Evolutionary conservation across 2,329 filamentous ascomycete genomes (phyloP).

Genomic region (Aspergillus udagawae): DNA sequence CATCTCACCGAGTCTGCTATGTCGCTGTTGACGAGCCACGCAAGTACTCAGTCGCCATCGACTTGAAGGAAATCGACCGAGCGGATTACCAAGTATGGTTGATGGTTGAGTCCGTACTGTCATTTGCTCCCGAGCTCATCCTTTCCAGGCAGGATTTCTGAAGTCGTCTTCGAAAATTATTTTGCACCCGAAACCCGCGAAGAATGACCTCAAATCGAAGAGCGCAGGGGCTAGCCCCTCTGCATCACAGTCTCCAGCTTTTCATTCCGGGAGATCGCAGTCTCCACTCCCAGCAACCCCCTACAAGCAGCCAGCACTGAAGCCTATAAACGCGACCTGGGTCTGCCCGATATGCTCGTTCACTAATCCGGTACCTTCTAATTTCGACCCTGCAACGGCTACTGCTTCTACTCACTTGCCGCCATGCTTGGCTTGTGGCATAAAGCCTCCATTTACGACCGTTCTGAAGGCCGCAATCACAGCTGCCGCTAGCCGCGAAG

Average conservation of each 20-base stretch:
- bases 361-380: constrained; percentile 86
- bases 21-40: constrained; percentile 84
- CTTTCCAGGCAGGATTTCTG: constrained; percentile 72
- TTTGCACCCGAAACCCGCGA: constrained; percentile 74
- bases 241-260: constrained; percentile 24
- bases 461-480: constrained; percentile 83
- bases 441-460: constrained; percentile 79
- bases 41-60: constrained; percentile 76
- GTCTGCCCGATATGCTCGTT: constrained; percentile 95
- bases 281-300: constrained; percentile 29
- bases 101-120: constrained; percentile 4
- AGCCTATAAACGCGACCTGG: constrained; percentile 68
- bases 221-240: constrained; percentile 44
- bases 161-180: constrained; percentile 95
- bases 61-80: constrained; percentile 85
- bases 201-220: constrained; percentile 57
- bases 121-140: constrained; percentile 11
- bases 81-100: constrained; percentile 76
- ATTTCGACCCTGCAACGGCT: constrained; percentile 82
- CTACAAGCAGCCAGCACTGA: constrained; percentile 32
- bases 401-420: constrained; percentile 75
- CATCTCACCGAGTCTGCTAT: constrained; percentile 92
- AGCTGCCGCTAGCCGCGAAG: constrained; percentile 55
- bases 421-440: constrained; percentile 87
- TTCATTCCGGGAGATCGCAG: constrained; percentile 30